Conservation (phyloP, 768 basidiomycete species). For the Dendrothele bispora region DNA sequence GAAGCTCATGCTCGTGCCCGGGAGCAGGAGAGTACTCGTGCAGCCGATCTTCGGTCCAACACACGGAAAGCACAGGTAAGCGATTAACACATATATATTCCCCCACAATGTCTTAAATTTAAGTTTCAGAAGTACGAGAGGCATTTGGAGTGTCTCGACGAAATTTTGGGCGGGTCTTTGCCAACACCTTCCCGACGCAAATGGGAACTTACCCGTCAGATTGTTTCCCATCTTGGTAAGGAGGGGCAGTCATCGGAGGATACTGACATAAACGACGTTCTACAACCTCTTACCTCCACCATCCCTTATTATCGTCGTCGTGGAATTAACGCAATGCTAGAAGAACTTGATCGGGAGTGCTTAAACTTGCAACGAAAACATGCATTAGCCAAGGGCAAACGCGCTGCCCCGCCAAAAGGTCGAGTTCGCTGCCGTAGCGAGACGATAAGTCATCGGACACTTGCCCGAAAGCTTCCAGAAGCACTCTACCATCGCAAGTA, state of each 20-base stretch:
- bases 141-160: background rate
- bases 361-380: background rate
- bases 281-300: background rate
- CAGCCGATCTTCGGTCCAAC: background rate
- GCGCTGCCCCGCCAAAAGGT: background rate
- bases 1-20: background rate
- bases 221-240: background rate
- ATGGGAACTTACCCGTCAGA: background rate
- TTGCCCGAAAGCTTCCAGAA: background rate
- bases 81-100: background rate
- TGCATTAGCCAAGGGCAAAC: background rate
- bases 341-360: background rate
- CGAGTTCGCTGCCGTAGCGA: background rate
- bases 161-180: background rate
- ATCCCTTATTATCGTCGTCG: background rate
- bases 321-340: background rate
- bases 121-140: background rate
- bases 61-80: background rate
- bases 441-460: background rate
- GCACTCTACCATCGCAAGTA: background rate
- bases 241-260: background rate
- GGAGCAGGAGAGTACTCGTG: background rate
- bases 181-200: background rate
- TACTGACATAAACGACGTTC: background rate
- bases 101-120: background rate